These are phyloP conservation scores for Peniophora sp. DNA, from an alignment of 1,284 basidiomycete species.

Conservation along the genomic window DNA sequence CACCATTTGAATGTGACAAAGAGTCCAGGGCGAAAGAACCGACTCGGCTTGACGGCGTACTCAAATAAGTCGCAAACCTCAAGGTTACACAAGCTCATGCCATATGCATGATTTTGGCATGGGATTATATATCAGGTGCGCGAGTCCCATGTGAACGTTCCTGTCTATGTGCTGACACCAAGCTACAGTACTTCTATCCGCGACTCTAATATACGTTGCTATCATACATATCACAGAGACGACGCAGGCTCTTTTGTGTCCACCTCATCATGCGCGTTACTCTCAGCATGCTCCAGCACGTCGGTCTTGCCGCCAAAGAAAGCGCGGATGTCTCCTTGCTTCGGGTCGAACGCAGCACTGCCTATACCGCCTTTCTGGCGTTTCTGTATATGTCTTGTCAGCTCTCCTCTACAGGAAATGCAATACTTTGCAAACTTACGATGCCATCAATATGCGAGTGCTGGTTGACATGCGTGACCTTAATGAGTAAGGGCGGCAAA, in stretches of 20 bases:
- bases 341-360: slow-evolving; percentile 62
- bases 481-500: slow-evolving; percentile 29
- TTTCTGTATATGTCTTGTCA: slow-evolving; percentile 31
- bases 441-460: slow-evolving; percentile 48
- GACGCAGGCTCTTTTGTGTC: neutral
- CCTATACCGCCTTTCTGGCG: slow-evolving; percentile 77
- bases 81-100: slow-evolving; percentile 58
- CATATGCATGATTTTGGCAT: slow-evolving; percentile 44
- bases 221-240: neutral
- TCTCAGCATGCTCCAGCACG: slow-evolving; percentile 15
- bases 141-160: neutral
- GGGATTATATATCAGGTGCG: neutral
- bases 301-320: slow-evolving; percentile 60
- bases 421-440: slow-evolving; percentile 30
- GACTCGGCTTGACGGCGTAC: slow-evolving; percentile 55
- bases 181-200: neutral
- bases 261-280: slow-evolving; percentile 23
- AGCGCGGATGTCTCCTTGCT: slow-evolving; percentile 66
- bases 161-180: neutral
- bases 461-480: slow-evolving; percentile 45
- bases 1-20: slow-evolving; percentile 68
- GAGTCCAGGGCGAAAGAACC: slow-evolving; percentile 55
- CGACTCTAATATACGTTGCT: neutral
- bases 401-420: neutral
- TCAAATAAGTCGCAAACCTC: slow-evolving; percentile 55